Percentiles rank a stretch among this genome's conserved stretches.
Evolutionary conservation across 345 rosid species (phyloP).

Genomic region (Diplotaxis tenuifolia): DNA sequence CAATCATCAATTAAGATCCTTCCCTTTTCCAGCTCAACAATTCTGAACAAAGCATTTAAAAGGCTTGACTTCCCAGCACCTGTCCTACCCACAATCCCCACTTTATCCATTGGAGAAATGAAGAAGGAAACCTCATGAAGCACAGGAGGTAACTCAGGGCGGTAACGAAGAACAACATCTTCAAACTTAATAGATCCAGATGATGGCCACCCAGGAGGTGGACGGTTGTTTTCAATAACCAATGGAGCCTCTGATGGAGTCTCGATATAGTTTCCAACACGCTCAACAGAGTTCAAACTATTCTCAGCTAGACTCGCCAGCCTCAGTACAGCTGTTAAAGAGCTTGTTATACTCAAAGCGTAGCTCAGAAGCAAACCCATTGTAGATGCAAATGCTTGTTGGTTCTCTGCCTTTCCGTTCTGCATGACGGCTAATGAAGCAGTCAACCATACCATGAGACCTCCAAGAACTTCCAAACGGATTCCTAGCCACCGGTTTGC

Average conservation of each 20-base stretch:
- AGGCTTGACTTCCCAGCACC: constrained; percentile 99
- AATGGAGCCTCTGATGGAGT: constrained; percentile 87
- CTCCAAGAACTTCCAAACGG: constrained; percentile 89
- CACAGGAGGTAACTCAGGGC: constrained; percentile 94
- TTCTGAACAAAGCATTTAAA: constrained; percentile 89
- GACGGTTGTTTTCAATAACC: constrained; percentile 75
- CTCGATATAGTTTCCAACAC: constrained; percentile 83
- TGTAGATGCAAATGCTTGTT: constrained; percentile 88
- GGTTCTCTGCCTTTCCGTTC: constrained; percentile 83
- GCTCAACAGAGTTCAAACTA: constrained; percentile 93
- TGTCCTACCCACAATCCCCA: constrained; percentile 98
- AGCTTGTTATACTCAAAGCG: constrained; percentile 81
- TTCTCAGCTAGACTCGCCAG: constrained; percentile 99
- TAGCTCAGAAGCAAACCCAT: constrained; percentile 99
- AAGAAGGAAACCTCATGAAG: constrained; percentile 77
- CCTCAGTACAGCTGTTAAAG: constrained; percentile 84
- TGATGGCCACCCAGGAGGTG: constrained; percentile 99
- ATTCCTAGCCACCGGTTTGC: constrained; percentile 98
- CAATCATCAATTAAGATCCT: constrained; percentile 82
- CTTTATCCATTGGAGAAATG: constrained; percentile 89
- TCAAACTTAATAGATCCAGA: constrained; percentile 90
- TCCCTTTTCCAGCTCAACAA: constrained; percentile 93
- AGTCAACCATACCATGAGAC: constrained; percentile 97
- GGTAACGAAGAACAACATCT: constrained; percentile 88
- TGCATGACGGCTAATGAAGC: constrained; percentile 99